A percentile compares a stretch with the other conserved stretches of the same genome.
These are phyloP conservation scores for Kokia cookei DNA, from an alignment of 441 rosid species.

Conservation along the genomic window DNA sequence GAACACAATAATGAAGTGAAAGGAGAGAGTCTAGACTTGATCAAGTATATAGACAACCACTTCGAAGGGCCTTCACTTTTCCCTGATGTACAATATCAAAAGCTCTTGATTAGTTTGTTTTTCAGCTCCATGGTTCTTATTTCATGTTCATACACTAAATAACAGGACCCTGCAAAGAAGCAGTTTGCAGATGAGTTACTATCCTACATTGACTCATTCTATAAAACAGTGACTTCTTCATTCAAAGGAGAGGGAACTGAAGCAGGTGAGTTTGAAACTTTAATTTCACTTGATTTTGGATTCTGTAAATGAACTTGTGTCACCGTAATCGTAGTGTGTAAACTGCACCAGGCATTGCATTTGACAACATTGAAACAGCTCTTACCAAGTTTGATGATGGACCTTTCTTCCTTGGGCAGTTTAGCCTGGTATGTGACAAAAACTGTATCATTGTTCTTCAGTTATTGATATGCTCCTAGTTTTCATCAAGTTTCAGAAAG, in stretches of 20 bases:
- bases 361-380: slow-evolving; percentile 59
- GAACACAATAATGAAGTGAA: slow-evolving; percentile 5
- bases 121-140: not conserved
- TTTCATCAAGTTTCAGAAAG: not conserved
- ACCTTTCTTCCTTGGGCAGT: slow-evolving; percentile 65
- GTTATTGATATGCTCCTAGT: not conserved
- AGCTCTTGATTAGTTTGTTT: slow-evolving; percentile 8
- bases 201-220: slow-evolving; percentile 41
- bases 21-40: slow-evolving; percentile 72
- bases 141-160: slow-evolving; percentile 1
- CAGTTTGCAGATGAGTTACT: slow-evolving; percentile 63
- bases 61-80: slow-evolving; percentile 74
- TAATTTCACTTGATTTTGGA: slow-evolving; percentile 3
- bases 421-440: slow-evolving; percentile 46
- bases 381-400: slow-evolving; percentile 62
- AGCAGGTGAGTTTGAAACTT: slow-evolving; percentile 38
- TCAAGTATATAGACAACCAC: slow-evolving; percentile 63
- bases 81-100: slow-evolving; percentile 47
- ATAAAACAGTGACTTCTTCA: slow-evolving; percentile 40
- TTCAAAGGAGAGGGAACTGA: slow-evolving; percentile 49
- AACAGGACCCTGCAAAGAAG: slow-evolving; percentile 59
- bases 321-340: not conserved
- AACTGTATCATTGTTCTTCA: not conserved
- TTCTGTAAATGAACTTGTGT: not conserved
- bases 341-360: slow-evolving; percentile 44